These are phyloP conservation scores for Kodamaea nitidulidarum DNA, from an alignment of 805 yeast species.

Conservation along the genomic window DNA sequence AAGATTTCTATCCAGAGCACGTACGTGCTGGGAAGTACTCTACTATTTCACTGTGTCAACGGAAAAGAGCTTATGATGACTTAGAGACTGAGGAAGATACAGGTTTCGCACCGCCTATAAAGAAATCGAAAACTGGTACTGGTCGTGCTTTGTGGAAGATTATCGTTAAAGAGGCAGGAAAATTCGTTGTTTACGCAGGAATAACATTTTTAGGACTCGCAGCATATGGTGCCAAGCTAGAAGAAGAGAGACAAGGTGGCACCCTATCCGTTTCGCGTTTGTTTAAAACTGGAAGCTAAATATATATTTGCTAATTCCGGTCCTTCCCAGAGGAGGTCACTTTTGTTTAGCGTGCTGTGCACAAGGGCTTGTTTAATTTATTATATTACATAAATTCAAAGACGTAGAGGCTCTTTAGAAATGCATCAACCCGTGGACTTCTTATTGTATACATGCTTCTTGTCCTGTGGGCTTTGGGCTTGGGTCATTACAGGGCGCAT, in stretches of 20 bases:
- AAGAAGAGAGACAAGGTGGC: slow-evolving; percentile 5
- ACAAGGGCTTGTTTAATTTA: neutral
- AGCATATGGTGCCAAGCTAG: slow-evolving; percentile 7
- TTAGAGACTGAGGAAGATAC: neutral
- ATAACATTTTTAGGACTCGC: slow-evolving; percentile 8
- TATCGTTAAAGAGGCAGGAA: slow-evolving; percentile 6
- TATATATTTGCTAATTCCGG: neutral
- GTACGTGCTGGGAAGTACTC: neutral
- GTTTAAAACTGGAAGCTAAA: neutral
- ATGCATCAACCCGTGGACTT: slow-evolving; percentile 2
- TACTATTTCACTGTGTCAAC: no score
- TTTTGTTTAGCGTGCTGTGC: neutral
- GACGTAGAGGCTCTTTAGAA: neutral
- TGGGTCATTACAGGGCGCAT: slow-evolving; percentile 3
- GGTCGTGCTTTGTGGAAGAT: slow-evolving; percentile 1
- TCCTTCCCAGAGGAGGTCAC: no score
- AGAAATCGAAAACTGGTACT: slow-evolving; percentile 1
- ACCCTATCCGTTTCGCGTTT: slow-evolving; percentile 1
- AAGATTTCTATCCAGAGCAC: neutral
- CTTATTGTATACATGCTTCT: slow-evolving; percentile 13
- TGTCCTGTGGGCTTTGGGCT: slow-evolving; percentile 7
- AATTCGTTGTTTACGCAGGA: slow-evolving; percentile 8
- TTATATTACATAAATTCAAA: neutral
- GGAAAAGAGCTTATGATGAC: slow-evolving; percentile 7
- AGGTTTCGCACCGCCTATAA: neutral